Evolutionary conservation across 257 asterid species (phyloP).

Genomic region (Jaltomata sinuosa): DNA sequence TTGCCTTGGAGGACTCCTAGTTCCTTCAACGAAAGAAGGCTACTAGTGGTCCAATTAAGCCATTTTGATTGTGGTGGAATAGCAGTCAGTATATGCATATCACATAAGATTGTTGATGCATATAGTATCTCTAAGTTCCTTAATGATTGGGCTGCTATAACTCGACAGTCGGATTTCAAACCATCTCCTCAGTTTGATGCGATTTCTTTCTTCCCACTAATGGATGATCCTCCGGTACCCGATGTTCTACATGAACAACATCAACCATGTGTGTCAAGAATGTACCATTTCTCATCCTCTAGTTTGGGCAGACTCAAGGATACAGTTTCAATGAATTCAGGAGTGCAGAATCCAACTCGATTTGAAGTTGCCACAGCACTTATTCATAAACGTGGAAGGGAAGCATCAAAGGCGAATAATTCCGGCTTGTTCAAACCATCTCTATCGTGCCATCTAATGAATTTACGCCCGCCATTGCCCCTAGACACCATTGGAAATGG

Average conservation of each 20-base stretch:
- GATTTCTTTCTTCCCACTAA: background rate
- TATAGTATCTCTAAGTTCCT: background rate
- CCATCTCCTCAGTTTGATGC: background rate
- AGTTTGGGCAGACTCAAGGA: background rate
- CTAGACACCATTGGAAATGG: background rate
- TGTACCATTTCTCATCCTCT: background rate
- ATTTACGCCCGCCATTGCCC: background rate
- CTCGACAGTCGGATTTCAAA: background rate
- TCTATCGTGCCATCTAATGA: background rate
- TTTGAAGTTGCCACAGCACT: background rate
- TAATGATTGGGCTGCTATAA: background rate
- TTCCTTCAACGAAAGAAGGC: background rate
- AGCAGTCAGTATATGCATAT: background rate
- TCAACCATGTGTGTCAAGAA: background rate
- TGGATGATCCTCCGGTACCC: background rate
- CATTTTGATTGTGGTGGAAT: background rate
- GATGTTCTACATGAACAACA: background rate
- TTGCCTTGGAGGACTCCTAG: background rate
- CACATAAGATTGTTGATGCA: background rate
- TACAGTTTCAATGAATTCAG: background rate
- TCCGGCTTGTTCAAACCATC: background rate
- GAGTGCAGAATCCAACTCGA: background rate
- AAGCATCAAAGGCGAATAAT: background rate
- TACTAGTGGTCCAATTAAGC: background rate
- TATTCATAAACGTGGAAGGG: background rate